Evolutionary conservation across 2,329 filamentous ascomycete genomes (phyloP).

Genomic region (Allantophomopsis cytisporea): DNA sequence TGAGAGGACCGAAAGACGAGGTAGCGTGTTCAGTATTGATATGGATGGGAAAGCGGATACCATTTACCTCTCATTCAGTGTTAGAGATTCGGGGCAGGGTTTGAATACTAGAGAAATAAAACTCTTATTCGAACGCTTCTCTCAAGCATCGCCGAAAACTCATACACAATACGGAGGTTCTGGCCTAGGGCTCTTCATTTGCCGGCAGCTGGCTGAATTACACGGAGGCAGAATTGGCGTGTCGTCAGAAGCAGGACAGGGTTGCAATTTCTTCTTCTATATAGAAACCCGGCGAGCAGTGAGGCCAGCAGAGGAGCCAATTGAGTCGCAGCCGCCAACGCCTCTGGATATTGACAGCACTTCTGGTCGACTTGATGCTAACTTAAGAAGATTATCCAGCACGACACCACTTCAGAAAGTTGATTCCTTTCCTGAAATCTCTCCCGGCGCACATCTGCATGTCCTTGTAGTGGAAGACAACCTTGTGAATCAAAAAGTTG

Average conservation of each 20-base stretch:
- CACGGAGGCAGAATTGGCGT: conserved; percentile 58
- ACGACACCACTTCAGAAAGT: background rate
- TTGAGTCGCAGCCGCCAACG: background rate
- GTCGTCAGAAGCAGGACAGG: conserved; percentile 48
- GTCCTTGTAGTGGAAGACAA: conserved; percentile 44
- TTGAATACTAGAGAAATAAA: conserved; percentile 58
- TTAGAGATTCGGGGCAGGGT: conserved; percentile 64
- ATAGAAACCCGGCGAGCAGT: conserved; percentile 20
- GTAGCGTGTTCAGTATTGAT: background rate
- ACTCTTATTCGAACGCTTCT: conserved; percentile 63
- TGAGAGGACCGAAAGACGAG: conserved; percentile 6
- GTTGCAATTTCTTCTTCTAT: conserved; percentile 64
- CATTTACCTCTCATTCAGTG: conserved; percentile 58
- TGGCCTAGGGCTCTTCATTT: conserved; percentile 69
- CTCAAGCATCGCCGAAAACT: conserved; percentile 62
- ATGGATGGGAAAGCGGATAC: conserved; percentile 52
- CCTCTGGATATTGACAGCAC: background rate
- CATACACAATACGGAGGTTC: conserved; percentile 70
- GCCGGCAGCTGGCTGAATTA: conserved; percentile 61
- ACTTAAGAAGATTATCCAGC: background rate
- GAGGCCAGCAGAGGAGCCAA: background rate
- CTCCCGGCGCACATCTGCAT: background rate
- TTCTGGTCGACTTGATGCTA: background rate
- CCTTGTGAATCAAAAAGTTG: conserved; percentile 41
- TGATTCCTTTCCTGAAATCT: conserved; percentile 4